These are phyloP conservation scores for Xylaria venustula DNA, from an alignment of 495 filamentous ascomycete species.

Conservation along the genomic window DNA sequence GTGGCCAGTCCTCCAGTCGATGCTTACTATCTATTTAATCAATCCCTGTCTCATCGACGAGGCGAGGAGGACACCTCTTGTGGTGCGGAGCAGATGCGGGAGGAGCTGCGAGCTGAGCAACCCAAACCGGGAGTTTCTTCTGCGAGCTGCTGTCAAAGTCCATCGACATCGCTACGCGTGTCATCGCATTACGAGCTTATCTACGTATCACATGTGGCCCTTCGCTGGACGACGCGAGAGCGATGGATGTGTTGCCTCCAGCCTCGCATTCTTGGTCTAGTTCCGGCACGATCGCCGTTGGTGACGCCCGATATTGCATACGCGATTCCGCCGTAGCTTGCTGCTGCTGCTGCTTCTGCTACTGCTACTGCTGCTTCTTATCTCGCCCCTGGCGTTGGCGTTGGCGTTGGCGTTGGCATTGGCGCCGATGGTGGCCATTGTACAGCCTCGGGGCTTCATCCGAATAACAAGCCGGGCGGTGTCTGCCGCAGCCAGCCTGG, in stretches of 20 bases:
- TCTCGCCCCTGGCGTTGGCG: background rate
- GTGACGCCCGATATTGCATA: background rate
- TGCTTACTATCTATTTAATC: background rate
- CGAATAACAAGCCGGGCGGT: conserved; percentile 6
- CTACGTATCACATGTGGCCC: background rate
- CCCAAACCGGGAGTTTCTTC: conserved; percentile 6
- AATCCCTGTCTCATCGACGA: background rate
- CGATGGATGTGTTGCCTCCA: background rate
- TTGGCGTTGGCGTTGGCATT: background rate
- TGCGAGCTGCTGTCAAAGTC: conserved; percentile 3
- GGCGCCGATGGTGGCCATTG: background rate
- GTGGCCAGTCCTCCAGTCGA: conserved; percentile 5
- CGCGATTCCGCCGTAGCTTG: background rate
- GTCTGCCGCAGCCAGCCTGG: background rate
- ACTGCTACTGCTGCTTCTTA: background rate
- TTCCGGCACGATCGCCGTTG: background rate
- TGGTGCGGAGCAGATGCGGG: conserved; percentile 9
- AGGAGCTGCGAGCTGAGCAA: conserved; percentile 1
- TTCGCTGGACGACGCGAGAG: background rate
- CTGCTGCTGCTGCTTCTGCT: no score
- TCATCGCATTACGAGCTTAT: conserved; percentile 11
- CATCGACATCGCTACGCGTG: conserved; percentile 2
- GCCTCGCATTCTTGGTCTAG: background rate
- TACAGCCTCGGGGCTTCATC: background rate
- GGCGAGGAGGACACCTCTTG: background rate